Percentiles rank a stretch among this genome's conserved stretches.
phyloP scores from a whole-genome alignment of 306 rosid genomes.

The Cicer cuneatum region DNA sequence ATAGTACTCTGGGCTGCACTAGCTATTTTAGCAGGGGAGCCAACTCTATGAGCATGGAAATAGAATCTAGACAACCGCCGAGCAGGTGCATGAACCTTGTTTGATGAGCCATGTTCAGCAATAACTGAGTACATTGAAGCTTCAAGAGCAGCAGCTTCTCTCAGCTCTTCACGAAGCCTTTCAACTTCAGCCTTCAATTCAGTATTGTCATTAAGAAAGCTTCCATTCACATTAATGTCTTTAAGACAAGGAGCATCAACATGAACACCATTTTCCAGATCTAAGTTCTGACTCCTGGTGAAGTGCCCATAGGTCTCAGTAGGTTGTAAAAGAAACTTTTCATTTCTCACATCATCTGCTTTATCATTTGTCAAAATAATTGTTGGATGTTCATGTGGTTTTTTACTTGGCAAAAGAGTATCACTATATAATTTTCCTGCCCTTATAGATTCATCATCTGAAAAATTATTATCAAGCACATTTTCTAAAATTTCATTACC shows the following conservation, averaged over 20 bases:
- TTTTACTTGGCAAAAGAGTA: slow-evolving; percentile 42
- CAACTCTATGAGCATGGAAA: slow-evolving; percentile 64
- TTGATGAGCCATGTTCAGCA: slow-evolving; percentile 87
- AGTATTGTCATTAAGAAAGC: slow-evolving; percentile 42
- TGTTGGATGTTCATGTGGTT: slow-evolving; percentile 43
- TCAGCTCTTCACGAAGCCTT: slow-evolving; percentile 77
- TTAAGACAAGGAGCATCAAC: slow-evolving; percentile 38
- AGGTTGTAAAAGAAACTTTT: slow-evolving; percentile 50
- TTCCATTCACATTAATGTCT: slow-evolving; percentile 37
- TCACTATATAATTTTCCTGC: slow-evolving; percentile 46
- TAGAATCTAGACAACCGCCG: slow-evolving; percentile 90
- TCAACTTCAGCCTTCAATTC: slow-evolving; percentile 65
- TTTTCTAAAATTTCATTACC: slow-evolving; percentile 46
- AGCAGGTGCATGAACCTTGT: slow-evolving; percentile 91
- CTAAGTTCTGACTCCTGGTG: slow-evolving; percentile 41
- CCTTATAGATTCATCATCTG: slow-evolving; percentile 49
- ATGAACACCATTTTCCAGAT: slow-evolving; percentile 48
- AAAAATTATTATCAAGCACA: slow-evolving; percentile 44
- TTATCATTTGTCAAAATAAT: slow-evolving; percentile 48
- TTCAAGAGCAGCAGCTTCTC: slow-evolving; percentile 90
- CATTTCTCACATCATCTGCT: slow-evolving; percentile 50
- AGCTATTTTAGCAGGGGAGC: slow-evolving; percentile 60
- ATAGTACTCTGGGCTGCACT: slow-evolving; percentile 72
- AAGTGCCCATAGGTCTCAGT: slow-evolving; percentile 44
- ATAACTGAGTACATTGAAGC: slow-evolving; percentile 75